These are phyloP conservation scores for Candida tunisiensis DNA, from an alignment of 1,139 yeast species.

Conservation along the genomic window DNA sequence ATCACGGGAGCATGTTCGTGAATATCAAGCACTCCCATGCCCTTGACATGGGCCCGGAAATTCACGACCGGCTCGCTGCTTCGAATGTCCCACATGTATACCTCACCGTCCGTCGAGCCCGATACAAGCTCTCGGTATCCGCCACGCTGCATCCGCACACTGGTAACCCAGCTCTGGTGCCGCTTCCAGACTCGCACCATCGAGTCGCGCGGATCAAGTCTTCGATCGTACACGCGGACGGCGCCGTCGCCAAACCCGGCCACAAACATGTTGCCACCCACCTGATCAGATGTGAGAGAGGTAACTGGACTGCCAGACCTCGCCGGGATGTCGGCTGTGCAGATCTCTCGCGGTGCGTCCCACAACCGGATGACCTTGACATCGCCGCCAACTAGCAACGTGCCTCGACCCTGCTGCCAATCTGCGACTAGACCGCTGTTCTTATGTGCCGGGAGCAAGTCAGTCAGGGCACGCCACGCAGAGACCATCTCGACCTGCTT, in stretches of 20 bases:
- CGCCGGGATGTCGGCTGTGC: constrained; percentile 79
- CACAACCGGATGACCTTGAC: constrained; percentile 80
- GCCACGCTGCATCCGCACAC: constrained; percentile 92
- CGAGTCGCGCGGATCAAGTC: constrained; percentile 71
- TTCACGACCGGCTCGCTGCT: constrained; percentile 50
- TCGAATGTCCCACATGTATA: constrained; percentile 85
- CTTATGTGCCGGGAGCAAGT: constrained; percentile 48
- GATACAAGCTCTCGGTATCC: constrained; percentile 83
- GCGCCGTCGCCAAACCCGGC: constrained; percentile 95
- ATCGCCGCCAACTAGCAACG: constrained; percentile 86
- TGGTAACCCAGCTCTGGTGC: constrained; percentile 48
- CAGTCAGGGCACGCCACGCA: constrained; percentile 90
- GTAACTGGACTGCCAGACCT: constrained; percentile 83
- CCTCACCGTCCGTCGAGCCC: constrained; percentile 65
- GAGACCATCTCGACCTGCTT: constrained; percentile 49
- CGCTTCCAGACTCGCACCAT: constrained; percentile 71
- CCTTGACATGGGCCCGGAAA: constrained; percentile 42
- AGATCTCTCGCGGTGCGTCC: constrained; percentile 93
- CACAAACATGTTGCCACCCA: constrained; percentile 79
- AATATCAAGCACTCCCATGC: constrained; percentile 55
- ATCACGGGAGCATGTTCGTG: constrained; percentile 96
- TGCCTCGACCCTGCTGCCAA: constrained; percentile 96
- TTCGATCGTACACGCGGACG: constrained; percentile 73
- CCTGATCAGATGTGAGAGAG: constrained; percentile 84
- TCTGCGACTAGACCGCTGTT: constrained; percentile 78